phyloP scores from a whole-genome alignment of 106 monocot species.

The Dioscorea dumetorum region DNA sequence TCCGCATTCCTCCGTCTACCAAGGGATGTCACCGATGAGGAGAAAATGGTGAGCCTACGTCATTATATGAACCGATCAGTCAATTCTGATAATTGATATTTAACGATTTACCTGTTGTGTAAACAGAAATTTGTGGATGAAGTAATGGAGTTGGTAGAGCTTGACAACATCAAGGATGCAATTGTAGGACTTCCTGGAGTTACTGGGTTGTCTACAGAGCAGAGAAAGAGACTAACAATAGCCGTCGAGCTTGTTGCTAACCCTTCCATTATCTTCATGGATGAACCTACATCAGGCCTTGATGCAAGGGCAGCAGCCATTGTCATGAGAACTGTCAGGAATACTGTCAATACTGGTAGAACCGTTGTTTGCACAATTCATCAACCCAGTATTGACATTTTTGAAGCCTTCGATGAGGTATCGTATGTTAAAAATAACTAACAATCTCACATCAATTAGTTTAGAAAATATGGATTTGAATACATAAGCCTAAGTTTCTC shows the following conservation, averaged over 20 bases:
- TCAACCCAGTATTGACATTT: conserved; percentile 87
- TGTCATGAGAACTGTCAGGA: conserved; percentile 74
- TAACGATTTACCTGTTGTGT: background rate
- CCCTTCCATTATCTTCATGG: conserved; percentile 91
- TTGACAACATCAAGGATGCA: conserved; percentile 49
- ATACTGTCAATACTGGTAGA: conserved; percentile 70
- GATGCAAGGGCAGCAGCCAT: conserved; percentile 81
- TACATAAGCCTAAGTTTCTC: no score
- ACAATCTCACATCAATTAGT: no score
- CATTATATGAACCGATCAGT: background rate
- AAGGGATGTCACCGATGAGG: conserved; percentile 38
- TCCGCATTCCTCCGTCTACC: conserved; percentile 59
- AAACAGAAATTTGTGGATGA: conserved; percentile 58
- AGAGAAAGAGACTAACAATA: conserved; percentile 72
- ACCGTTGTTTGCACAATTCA: conserved; percentile 82
- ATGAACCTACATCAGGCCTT: conserved; percentile 74
- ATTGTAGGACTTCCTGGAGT: conserved; percentile 68
- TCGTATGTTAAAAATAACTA: background rate
- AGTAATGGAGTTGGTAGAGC: conserved; percentile 73
- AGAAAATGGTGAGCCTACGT: conserved; percentile 39
- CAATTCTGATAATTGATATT: no score
- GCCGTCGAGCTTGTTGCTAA: conserved; percentile 83
- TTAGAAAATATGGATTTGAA: no score
- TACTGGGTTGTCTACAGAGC: conserved; percentile 68
- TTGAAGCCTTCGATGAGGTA: conserved; percentile 90